Conservation (phyloP, 2,329 filamentous ascomycete genomes). For the Drechslerella coelobrocha region DNA sequence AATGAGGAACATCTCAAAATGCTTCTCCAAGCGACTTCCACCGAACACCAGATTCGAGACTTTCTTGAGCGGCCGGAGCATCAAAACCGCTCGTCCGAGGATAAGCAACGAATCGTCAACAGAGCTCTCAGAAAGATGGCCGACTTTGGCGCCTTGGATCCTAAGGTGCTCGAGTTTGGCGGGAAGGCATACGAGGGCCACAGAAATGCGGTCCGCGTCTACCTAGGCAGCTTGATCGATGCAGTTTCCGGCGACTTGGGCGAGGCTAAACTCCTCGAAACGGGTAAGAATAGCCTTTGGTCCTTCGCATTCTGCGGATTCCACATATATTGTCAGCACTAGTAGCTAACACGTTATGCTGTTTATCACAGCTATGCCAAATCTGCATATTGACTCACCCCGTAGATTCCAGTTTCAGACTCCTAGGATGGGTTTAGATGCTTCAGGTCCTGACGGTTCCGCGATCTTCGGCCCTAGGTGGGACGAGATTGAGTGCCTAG, state of each 20-base stretch:
- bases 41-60: constrained; percentile 35
- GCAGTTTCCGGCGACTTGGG: constrained; percentile 27
- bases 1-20: constrained; percentile 32
- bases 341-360: neutral
- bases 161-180: constrained; percentile 33
- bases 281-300: constrained; percentile 8
- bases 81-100: constrained; percentile 20
- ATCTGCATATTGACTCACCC: constrained; percentile 17
- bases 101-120: constrained; percentile 33
- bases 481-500: constrained; percentile 65
- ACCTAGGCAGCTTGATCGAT: constrained; percentile 33
- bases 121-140: constrained; percentile 34
- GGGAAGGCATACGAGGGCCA: constrained; percentile 26
- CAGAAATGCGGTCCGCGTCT: constrained; percentile 26
- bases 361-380: constrained; percentile 5
- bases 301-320: neutral
- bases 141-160: constrained; percentile 27
- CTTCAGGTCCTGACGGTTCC: constrained; percentile 6
- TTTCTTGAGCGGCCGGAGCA: constrained; percentile 26
- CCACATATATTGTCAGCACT: neutral
- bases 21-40: constrained; percentile 43
- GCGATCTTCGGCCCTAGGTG: constrained; percentile 54
- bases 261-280: constrained; percentile 29
- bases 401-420: constrained; percentile 21
- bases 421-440: constrained; percentile 29